Evolutionary conservation across 1,284 basidiomycete genomes (phyloP).

Genomic region (Sanghuangporus weigelae): DNA sequence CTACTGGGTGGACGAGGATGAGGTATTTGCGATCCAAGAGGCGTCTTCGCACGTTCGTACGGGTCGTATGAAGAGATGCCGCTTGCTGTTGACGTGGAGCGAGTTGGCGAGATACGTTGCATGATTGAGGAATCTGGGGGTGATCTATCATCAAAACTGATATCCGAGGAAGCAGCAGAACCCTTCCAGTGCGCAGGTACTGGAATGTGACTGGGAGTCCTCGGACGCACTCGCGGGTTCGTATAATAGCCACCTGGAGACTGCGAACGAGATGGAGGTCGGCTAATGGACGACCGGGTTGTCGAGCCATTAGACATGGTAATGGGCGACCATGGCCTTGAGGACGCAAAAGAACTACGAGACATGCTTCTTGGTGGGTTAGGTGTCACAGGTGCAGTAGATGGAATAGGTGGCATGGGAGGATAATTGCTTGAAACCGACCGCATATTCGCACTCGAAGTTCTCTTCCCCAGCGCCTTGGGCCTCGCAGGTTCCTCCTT

Average conservation of each 20-base stretch:
- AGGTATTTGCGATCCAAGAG: slow-evolving; percentile 35
- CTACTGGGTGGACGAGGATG: slow-evolving; percentile 73
- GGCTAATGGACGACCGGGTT: slow-evolving; percentile 44
- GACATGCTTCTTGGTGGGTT: slow-evolving; percentile 60
- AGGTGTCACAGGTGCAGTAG: slow-evolving; percentile 41
- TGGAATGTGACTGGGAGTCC: slow-evolving; percentile 74
- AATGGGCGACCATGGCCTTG: slow-evolving; percentile 73
- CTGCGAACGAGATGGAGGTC: slow-evolving; percentile 35
- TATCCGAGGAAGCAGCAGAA: slow-evolving; percentile 42
- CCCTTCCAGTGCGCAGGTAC: slow-evolving; percentile 46
- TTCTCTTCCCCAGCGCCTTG: slow-evolving; percentile 39
- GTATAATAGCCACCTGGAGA: slow-evolving; percentile 21
- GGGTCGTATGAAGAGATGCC: slow-evolving; percentile 23
- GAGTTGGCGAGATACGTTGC: slow-evolving; percentile 62
- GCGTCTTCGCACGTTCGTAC: slow-evolving; percentile 32
- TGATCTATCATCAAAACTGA: slow-evolving; percentile 42
- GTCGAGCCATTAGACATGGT: slow-evolving; percentile 63
- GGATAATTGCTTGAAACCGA: slow-evolving; percentile 25
- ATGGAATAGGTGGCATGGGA: slow-evolving; percentile 42
- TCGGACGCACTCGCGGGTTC: slow-evolving; percentile 49
- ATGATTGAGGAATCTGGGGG: slow-evolving; percentile 34
- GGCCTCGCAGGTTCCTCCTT: slow-evolving; percentile 42
- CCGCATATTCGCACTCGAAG: slow-evolving; percentile 28
- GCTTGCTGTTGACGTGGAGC: slow-evolving; percentile 34
- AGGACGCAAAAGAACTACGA: slow-evolving; percentile 65